phyloP scores from a whole-genome alignment of 2,329 filamentous ascomycete species.

The Colletotrichum magnum region DNA sequence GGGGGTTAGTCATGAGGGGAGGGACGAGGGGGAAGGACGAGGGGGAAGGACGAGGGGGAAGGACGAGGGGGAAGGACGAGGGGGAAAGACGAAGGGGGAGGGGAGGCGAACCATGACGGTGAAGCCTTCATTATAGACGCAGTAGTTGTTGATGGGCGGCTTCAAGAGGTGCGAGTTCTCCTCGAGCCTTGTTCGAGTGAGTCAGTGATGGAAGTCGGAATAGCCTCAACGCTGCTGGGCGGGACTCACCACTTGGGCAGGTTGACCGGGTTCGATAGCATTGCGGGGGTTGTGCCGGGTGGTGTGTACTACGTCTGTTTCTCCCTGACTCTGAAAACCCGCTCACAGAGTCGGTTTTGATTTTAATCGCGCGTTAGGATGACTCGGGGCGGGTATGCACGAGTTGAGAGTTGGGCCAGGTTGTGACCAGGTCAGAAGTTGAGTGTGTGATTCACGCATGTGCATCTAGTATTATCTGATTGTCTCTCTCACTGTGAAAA shows the following conservation, averaged over 20 bases:
- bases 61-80: background rate
- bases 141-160: slow-evolving; percentile 97
- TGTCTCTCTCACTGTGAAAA: slow-evolving; percentile 2
- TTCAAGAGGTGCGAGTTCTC: slow-evolving; percentile 93
- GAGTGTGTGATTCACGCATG: background rate
- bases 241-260: slow-evolving; percentile 70
- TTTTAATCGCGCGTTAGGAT: background rate
- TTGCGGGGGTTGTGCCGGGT: background rate
- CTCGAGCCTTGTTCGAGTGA: slow-evolving; percentile 75
- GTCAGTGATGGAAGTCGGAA: slow-evolving; percentile 3
- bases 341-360: background rate
- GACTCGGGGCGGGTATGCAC: slow-evolving; percentile 1
- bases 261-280: slow-evolving; percentile 61
- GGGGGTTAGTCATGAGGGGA: slow-evolving; percentile 4
- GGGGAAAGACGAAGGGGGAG: background rate
- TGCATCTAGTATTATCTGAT: background rate
- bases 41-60: background rate
- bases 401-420: background rate
- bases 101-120: slow-evolving; percentile 78
- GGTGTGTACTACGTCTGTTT: no score
- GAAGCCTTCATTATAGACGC: slow-evolving; percentile 88
- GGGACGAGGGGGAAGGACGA: background rate
- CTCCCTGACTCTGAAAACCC: background rate
- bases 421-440: background rate
- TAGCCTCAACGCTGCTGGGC: slow-evolving; percentile 9